Conservation (phyloP, 371 early-diverging fungal genomes). For the Syncephalastrum contaminatum region DNA sequence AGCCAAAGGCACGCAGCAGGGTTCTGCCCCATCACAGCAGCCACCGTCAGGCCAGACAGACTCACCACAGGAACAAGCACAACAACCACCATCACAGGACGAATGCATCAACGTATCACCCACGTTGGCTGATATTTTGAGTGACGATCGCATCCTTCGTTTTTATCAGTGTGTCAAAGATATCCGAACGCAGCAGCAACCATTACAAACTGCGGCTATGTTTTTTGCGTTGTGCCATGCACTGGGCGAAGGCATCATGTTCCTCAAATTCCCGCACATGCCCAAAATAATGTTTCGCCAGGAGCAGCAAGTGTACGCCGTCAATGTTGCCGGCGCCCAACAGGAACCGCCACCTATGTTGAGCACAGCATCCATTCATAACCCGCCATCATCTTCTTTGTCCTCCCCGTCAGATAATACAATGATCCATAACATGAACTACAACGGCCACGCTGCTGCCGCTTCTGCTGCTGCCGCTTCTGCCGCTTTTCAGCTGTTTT, state of each 20-base stretch:
- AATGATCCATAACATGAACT: no score
- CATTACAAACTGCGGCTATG: conserved; percentile 47
- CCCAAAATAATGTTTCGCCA: conserved; percentile 50
- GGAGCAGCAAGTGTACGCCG: conserved; percentile 46
- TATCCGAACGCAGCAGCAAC: conserved; percentile 44
- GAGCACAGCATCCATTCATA: no score
- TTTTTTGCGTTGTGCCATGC: conserved; percentile 54
- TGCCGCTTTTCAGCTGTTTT: not conserved
- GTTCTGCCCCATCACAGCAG: no score
- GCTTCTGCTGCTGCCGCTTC: conserved; percentile 13
- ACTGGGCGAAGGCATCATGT: conserved; percentile 39
- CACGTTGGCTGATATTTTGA: conserved; percentile 44
- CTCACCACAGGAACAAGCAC: no score
- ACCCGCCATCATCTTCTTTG: no score
- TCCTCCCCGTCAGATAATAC: no score
- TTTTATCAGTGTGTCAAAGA: conserved; percentile 55
- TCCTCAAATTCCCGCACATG: conserved; percentile 49
- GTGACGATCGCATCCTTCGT: conserved; percentile 43
- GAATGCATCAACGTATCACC: conserved; percentile 45
- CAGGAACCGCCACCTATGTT: conserved; percentile 32
- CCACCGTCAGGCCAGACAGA: no score
- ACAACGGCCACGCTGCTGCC: conserved; percentile 1
- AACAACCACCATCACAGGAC: conserved; percentile 1
- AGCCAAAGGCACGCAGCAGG: no score
- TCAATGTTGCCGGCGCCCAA: conserved; percentile 43